phyloP scores from a whole-genome alignment of 768 basidiomycete genomes.

The Phlebiopsis flavidoalba region DNA sequence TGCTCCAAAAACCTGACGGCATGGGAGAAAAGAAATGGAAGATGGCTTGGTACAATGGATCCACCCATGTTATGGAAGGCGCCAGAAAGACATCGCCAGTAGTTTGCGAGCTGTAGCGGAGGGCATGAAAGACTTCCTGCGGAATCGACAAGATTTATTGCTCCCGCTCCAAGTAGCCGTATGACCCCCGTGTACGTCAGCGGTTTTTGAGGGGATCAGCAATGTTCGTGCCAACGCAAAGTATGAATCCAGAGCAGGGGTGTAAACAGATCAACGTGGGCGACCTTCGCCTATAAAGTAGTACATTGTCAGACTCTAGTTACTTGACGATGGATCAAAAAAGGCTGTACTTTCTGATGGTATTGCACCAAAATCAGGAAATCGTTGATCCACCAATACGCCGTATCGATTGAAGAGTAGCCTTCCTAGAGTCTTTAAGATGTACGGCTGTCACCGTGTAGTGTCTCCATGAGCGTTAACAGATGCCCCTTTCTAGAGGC shows the following conservation, averaged over 20 bases:
- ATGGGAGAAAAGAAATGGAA: conserved; percentile 52
- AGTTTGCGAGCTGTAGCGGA: conserved; percentile 36
- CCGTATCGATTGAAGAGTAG: not conserved
- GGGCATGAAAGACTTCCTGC: not conserved
- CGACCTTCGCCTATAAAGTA: conserved; percentile 14
- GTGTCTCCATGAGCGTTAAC: conserved; percentile 42
- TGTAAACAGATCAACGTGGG: conserved; percentile 32
- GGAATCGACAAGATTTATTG: conserved; percentile 25
- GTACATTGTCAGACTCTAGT: not conserved
- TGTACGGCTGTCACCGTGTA: not conserved
- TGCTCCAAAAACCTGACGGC: conserved; percentile 64
- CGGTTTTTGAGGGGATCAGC: conserved; percentile 35
- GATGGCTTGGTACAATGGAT: conserved; percentile 44
- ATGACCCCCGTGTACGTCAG: conserved; percentile 42
- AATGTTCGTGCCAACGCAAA: conserved; percentile 48
- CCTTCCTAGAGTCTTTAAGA: not conserved
- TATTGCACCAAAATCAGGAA: conserved; percentile 26
- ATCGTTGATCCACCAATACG: conserved; percentile 35
- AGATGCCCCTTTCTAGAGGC: conserved; percentile 46
- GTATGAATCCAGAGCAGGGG: conserved; percentile 47
- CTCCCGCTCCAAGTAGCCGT: conserved; percentile 44
- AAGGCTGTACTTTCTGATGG: conserved; percentile 25
- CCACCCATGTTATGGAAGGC: conserved; percentile 68
- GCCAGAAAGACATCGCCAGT: conserved; percentile 64
- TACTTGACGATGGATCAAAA: not conserved